phyloP scores from a whole-genome alignment of 2,329 filamentous ascomycete genomes.

The Ophiocordyceps camponoti-saundersi region DNA sequence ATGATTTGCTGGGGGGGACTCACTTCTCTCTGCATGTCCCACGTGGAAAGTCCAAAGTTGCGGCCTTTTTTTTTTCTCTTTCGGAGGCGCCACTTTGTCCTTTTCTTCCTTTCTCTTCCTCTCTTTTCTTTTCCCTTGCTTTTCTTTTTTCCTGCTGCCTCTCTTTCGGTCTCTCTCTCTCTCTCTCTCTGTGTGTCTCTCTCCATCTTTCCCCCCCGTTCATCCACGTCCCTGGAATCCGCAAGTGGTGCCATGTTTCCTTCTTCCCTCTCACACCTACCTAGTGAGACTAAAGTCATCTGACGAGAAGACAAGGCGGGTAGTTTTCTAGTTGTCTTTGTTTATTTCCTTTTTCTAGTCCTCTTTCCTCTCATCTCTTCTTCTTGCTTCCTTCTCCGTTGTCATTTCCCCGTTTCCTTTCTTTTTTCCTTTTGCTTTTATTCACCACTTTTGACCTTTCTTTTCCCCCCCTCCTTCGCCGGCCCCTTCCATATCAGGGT shows the following conservation, averaged over 20 bases:
- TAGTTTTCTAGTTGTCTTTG: too few relatives aligned
- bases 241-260: too few relatives aligned
- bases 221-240: background rate
- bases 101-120: background rate
- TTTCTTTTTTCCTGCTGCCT: background rate
- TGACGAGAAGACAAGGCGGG: too few relatives aligned
- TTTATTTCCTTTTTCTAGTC: too few relatives aligned
- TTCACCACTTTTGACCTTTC: background rate
- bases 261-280: too few relatives aligned
- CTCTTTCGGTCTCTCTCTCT: background rate
- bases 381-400: background rate
- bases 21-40: constrained; percentile 11
- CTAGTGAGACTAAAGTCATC: too few relatives aligned
- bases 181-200: background rate
- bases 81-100: too few relatives aligned
- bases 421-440: background rate
- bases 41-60: constrained; percentile 14
- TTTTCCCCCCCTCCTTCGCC: background rate
- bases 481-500: background rate
- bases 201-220: background rate
- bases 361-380: background rate
- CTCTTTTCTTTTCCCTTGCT: background rate
- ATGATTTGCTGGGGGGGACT: background rate
- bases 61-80: background rate
- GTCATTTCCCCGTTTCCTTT: background rate